These are phyloP conservation scores for Casaregolazyma suthepensis DNA, from an alignment of 1,139 yeast species.

Conservation along the genomic window DNA sequence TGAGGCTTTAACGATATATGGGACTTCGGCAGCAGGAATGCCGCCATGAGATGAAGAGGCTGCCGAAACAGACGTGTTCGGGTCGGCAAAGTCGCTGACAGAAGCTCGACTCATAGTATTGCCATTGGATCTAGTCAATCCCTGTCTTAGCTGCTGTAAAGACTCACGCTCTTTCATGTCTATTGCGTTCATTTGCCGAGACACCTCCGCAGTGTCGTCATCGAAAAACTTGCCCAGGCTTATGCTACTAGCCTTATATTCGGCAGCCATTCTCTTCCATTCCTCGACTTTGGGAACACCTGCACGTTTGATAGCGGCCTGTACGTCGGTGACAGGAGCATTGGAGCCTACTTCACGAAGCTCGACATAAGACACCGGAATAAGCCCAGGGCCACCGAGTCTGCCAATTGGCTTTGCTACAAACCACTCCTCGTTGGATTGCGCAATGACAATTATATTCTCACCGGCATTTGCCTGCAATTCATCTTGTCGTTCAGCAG, in stretches of 20 bases:
- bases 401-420: conserved; percentile 95
- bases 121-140: neutral
- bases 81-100: conserved; percentile 1
- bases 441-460: conserved; percentile 87
- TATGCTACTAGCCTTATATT: conserved; percentile 86
- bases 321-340: conserved; percentile 42
- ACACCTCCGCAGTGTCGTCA: conserved; percentile 20
- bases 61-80: conserved; percentile 2
- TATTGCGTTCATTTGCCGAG: conserved; percentile 4
- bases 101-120: neutral
- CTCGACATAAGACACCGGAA: conserved; percentile 86
- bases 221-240: conserved; percentile 44
- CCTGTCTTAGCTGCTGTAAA: conserved; percentile 13
- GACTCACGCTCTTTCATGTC: conserved; percentile 10
- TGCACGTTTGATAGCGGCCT: conserved; percentile 53
- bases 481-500: conserved; percentile 87
- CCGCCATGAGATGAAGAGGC: conserved; percentile 4
- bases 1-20: conserved; percentile 47
- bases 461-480: conserved; percentile 81
- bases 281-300: conserved; percentile 88
- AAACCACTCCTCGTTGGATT: conserved; percentile 94
- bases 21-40: neutral
- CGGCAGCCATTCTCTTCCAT: conserved; percentile 90
- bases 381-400: conserved; percentile 94
- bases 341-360: conserved; percentile 72